A percentile compares a stretch with the other conserved stretches of the same genome.
Conservation (phyloP, 352 stramenopile genomes). For the Globisporangium sylvaticum region DNA sequence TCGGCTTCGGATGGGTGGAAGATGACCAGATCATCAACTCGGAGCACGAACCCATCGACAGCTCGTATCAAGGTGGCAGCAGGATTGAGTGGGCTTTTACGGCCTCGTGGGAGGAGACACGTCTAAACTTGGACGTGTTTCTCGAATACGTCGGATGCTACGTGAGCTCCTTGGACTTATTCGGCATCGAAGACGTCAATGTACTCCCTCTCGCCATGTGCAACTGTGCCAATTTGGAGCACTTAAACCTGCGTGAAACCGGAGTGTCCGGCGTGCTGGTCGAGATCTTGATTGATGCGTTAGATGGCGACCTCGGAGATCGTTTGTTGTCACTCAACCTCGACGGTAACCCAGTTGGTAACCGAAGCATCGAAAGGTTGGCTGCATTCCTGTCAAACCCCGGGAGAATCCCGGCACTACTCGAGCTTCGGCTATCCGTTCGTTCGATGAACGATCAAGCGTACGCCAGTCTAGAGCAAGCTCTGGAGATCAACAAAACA, state of each 20-base stretch:
- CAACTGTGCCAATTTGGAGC: neutral
- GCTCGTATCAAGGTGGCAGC: no score
- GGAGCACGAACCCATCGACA: neutral
- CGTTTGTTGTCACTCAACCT: neutral
- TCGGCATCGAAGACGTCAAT: neutral
- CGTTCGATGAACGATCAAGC: neutral
- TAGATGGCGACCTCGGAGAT: no score
- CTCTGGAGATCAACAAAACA: neutral
- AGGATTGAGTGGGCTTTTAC: no score
- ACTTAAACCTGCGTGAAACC: neutral
- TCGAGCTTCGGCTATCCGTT: neutral
- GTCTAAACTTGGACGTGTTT: neutral
- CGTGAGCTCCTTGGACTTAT: no score
- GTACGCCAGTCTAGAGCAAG: neutral
- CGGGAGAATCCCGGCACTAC: no score
- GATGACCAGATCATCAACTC: neutral
- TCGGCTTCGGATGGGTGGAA: neutral
- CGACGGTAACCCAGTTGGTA: neutral
- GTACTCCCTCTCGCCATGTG: neutral
- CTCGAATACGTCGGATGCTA: no score
- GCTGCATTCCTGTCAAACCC: neutral
- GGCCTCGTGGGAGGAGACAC: no score
- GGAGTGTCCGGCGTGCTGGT: neutral
- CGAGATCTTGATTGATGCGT: neutral
- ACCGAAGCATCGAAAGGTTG: neutral